Conservation (phyloP, 768 basidiomycete genomes). For the Lentinula sp. region DNA sequence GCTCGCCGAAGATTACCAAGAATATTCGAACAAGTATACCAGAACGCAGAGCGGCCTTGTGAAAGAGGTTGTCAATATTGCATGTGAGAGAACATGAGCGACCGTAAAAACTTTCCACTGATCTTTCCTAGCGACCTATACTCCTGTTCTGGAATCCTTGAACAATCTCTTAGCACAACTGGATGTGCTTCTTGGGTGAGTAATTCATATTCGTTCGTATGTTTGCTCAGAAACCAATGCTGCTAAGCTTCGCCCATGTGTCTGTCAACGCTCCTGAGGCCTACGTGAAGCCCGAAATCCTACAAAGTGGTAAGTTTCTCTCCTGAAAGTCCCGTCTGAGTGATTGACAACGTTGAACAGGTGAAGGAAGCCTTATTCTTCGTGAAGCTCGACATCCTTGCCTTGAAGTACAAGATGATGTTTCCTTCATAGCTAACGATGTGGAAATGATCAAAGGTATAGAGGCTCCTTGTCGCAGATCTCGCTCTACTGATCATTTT, state of each 20-base stretch:
- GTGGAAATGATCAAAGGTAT: conserved; percentile 88
- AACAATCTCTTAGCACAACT: conserved; percentile 84
- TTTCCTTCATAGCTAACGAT: conserved; percentile 94
- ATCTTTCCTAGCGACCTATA: conserved; percentile 72
- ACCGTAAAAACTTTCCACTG: neutral
- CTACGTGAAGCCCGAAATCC: conserved; percentile 81
- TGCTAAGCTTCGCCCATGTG: conserved; percentile 80
- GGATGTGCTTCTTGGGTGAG: conserved; percentile 85
- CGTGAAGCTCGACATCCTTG: conserved; percentile 93
- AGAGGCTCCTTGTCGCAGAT: neutral
- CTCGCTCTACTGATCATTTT: neutral
- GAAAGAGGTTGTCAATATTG: conserved; percentile 89
- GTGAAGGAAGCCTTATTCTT: conserved; percentile 73
- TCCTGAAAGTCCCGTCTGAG: neutral
- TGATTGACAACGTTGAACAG: conserved; percentile 26
- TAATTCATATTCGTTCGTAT: neutral
- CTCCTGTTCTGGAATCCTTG: conserved; percentile 77
- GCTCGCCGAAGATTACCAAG: conserved; percentile 66
- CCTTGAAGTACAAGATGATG: conserved; percentile 91
- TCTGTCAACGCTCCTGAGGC: conserved; percentile 80
- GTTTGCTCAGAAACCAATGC: neutral
- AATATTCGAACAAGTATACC: conserved; percentile 62
- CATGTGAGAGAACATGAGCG: conserved; percentile 46
- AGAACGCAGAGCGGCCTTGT: conserved; percentile 78
- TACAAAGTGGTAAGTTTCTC: conserved; percentile 57